These are phyloP conservation scores for Letharia lupina DNA, from an alignment of 495 filamentous ascomycete genomes.

Conservation along the genomic window DNA sequence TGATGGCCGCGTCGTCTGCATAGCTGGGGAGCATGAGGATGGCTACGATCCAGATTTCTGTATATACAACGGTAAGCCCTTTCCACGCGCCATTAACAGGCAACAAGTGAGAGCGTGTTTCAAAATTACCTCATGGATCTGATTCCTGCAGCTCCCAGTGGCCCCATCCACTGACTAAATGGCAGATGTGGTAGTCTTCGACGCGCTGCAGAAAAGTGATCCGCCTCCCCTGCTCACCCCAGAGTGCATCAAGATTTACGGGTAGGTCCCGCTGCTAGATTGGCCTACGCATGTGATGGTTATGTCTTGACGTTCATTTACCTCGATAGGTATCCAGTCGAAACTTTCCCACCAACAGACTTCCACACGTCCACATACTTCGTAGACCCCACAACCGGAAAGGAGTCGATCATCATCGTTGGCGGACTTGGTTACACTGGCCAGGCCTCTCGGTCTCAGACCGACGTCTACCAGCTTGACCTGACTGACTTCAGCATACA, in stretches of 20 bases:
- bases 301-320: not conserved
- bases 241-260: not conserved
- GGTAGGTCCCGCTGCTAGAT: not conserved
- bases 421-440: not conserved
- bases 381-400: not conserved
- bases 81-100: not conserved
- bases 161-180: not conserved
- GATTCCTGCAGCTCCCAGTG: no score
- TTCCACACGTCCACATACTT: not conserved
- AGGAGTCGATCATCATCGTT: not conserved
- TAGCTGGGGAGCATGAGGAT: conserved; percentile 4
- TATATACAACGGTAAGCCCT: not conserved
- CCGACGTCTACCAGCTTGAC: not conserved
- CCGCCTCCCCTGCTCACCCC: not conserved
- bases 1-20: not conserved
- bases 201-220: not conserved
- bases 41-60: not conserved
- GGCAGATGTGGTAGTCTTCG: not conserved
- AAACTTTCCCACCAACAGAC: not conserved
- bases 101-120: not conserved
- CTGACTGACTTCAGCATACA: not conserved
- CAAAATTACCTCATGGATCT: not conserved
- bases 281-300: not conserved
- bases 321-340: not conserved
- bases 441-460: not conserved